phyloP scores from a whole-genome alignment of 768 basidiomycete genomes.

The Gloeostereum incarnatum region DNA sequence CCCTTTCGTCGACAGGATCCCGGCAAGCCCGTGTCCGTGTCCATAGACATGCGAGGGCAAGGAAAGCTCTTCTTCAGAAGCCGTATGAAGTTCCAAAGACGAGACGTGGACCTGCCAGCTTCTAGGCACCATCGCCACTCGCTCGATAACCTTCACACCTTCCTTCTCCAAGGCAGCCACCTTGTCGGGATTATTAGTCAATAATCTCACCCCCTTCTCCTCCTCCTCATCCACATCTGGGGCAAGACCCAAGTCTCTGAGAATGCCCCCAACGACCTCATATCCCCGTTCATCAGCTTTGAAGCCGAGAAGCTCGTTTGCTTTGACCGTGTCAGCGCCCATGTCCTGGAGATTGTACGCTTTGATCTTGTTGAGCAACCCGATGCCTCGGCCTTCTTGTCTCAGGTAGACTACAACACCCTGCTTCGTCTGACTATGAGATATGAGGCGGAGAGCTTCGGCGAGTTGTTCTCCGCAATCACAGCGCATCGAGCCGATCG shows the following conservation, averaged over 20 bases:
- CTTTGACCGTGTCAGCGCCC: slow-evolving; percentile 97
- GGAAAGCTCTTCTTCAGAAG: not conserved
- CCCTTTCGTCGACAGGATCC: too few relatives aligned
- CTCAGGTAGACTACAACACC: slow-evolving; percentile 93
- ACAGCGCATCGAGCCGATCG: slow-evolving; percentile 95
- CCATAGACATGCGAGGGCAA: too few relatives aligned
- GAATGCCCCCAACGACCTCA: slow-evolving; percentile 83
- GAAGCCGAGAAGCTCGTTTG: slow-evolving; percentile 93
- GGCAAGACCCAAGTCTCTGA: slow-evolving; percentile 79
- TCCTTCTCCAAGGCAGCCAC: slow-evolving; percentile 80
- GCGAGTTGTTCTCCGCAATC: slow-evolving; percentile 99
- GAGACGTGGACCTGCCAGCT: slow-evolving; percentile 57
- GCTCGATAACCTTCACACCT: slow-evolving; percentile 71
- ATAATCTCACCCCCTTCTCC: slow-evolving; percentile 40
- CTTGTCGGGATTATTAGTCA: slow-evolving; percentile 99
- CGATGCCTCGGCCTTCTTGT: slow-evolving; percentile 97
- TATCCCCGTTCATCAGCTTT: slow-evolving; percentile 91
- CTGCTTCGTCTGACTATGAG: slow-evolving; percentile 63
- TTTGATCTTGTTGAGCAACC: slow-evolving; percentile 87
- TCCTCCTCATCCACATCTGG: slow-evolving; percentile 25
- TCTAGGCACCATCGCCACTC: slow-evolving; percentile 91
- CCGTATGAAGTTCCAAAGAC: slow-evolving; percentile 12
- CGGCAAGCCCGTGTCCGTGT: too few relatives aligned
- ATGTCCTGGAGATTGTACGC: slow-evolving; percentile 98
- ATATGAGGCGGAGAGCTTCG: slow-evolving; percentile 89